Conservation (phyloP, 345 rosid genomes). For the Hibiscus mutabilis region DNA sequence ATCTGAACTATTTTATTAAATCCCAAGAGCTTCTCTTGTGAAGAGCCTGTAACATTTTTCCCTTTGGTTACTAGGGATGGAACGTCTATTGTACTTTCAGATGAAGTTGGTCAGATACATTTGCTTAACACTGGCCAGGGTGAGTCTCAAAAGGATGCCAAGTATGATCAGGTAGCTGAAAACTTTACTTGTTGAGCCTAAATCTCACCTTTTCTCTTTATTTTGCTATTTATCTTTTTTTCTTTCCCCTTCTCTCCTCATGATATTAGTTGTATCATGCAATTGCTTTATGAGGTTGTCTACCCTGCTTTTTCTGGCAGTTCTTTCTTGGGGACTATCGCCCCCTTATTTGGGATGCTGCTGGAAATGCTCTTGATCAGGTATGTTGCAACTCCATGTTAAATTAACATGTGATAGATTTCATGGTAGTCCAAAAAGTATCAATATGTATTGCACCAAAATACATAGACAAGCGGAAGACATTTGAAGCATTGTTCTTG, state of each 20-base stretch:
- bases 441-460: background rate
- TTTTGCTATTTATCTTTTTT: background rate
- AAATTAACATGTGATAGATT: background rate
- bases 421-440: constrained; percentile 7
- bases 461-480: background rate
- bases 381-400: constrained; percentile 32
- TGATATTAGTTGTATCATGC: constrained; percentile 11
- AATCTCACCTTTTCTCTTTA: background rate
- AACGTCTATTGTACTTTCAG: constrained; percentile 94
- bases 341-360: constrained; percentile 74
- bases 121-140: constrained; percentile 96
- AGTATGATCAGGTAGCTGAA: constrained; percentile 81
- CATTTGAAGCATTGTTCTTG: background rate
- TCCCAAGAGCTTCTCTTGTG: background rate
- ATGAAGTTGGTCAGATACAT: constrained; percentile 98
- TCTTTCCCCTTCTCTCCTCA: background rate
- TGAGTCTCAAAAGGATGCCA: constrained; percentile 87
- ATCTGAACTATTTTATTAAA: background rate
- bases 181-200: background rate
- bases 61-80: constrained; percentile 65
- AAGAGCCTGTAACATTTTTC: background rate
- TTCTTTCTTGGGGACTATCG: constrained; percentile 99
- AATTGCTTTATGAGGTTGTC: constrained; percentile 19
- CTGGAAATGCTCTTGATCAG: constrained; percentile 94
- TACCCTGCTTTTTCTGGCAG: constrained; percentile 34